Percentiles rank a stretch among this genome's conserved stretches.
Evolutionary conservation across 805 yeast species (phyloP).

Genomic region (Cyberlindnera euphorbiiphila): DNA sequence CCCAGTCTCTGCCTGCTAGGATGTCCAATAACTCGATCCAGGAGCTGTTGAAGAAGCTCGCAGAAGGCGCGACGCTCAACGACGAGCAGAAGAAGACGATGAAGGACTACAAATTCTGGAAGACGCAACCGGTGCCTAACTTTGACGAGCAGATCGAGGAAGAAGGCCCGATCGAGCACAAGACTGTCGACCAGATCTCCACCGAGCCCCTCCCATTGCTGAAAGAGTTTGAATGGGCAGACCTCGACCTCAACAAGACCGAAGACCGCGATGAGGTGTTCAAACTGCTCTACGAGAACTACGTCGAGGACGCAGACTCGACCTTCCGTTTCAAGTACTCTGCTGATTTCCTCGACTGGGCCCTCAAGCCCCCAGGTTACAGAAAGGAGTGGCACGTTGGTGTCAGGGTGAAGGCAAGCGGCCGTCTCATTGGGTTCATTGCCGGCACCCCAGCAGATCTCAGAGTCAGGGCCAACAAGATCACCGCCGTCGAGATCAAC

Average conservation of each 20-base stretch:
- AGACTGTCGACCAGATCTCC: slow-evolving; percentile 70
- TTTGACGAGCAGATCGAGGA: slow-evolving; percentile 61
- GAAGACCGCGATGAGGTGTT: slow-evolving; percentile 73
- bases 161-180: slow-evolving; percentile 83
- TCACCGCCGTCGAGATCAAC: slow-evolving; percentile 82
- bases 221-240: slow-evolving; percentile 84
- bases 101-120: slow-evolving; percentile 95
- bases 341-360: slow-evolving; percentile 84
- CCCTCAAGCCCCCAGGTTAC: slow-evolving; percentile 93
- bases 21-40: slow-evolving; percentile 42
- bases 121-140: slow-evolving; percentile 89
- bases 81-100: slow-evolving; percentile 63
- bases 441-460: slow-evolving; percentile 81
- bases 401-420: slow-evolving; percentile 74
- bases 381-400: slow-evolving; percentile 86
- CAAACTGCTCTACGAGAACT: slow-evolving; percentile 77
- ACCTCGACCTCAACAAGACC: slow-evolving; percentile 57
- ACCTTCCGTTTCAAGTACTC: slow-evolving; percentile 89
- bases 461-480: slow-evolving; percentile 48
- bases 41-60: slow-evolving; percentile 47
- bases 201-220: slow-evolving; percentile 62
- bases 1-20: neutral
- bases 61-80: slow-evolving; percentile 38
- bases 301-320: slow-evolving; percentile 92
- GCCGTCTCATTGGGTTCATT: slow-evolving; percentile 85